Evolutionary conservation across 257 asterid species (phyloP), one percentile per base, ranked within the genome.

Genomic region (Nicotiana benthamiana): DNA sequence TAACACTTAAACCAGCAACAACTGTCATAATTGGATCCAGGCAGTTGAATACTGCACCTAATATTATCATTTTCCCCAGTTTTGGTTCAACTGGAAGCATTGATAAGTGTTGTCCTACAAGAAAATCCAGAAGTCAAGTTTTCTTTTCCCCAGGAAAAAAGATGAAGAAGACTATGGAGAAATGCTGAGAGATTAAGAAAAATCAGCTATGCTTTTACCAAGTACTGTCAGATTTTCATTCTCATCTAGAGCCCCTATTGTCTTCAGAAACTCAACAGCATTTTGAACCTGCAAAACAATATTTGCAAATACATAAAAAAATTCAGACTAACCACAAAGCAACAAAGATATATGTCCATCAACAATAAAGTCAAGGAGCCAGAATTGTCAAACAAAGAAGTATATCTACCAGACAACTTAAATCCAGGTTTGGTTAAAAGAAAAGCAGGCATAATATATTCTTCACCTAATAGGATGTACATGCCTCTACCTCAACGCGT

Each of bases 21-120:
- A 94, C 92, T 63, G 97, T 94, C 94, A 94, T 87, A 59, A 92
- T 76, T 82, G 98, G 98, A 87, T 88, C 95, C 80, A 94, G 85
- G 89, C 98, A 94, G 87, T 89, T 88, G 86, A 94, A 92, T 76
- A 91, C 88, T 64, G 90, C 90, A 61, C 98, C 97, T 52, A 75
- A 88, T 74, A 93, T 88, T 66, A 95, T 93, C 99, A 95, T 95
- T 88, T 95, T 95, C 64, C 99, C 99, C 65, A 95, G 95, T 88
- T 95, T 95, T 3, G 99, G 99, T 82, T 95, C 99, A 86, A 95
- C 98, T 64, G 99, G 99, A 86, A 95, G 95, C 92, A 90, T 84
- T 40, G 98, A 92, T 84, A 95, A 86, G 84, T 92, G 87, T 81
- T 81, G 91, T 13, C 99, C 99, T 95, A 89, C 82, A 89, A 84